Base-by-base conservation (phyloP, 1,284 basidiomycete genomes). In the Exobasidium cylindrosporum region DNA sequence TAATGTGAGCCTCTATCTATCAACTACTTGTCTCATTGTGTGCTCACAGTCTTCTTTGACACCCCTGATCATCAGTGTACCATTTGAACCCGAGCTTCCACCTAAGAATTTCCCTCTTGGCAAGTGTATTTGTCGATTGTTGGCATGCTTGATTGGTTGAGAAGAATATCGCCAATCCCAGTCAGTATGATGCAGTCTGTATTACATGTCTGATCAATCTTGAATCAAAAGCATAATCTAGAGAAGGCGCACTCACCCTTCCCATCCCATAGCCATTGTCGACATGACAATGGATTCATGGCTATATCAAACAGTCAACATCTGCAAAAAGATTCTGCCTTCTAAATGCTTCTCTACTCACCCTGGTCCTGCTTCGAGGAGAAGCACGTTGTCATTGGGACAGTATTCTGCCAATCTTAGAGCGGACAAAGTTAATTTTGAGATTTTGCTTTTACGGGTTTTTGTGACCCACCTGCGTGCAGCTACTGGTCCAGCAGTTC, bases 401-500 rank as follows among this genome's bases (percentile, higher is more conserved):
- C 23, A 50, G 21, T 50, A 50, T 21, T 50, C 47, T 7, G 47
- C 47, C 7, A 50, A 10, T 21, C 47, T 24, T n/a, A n/a, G n/a
- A n/a, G 47, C 47, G 21, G 24, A 10, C 47, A 50, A 10, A 40
- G 35, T 17, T n/a, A 40, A 17, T 40, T 10, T 40, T 40, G 10
- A 40, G 35, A 40, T 57, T 31, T 62, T 54, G 44, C 69, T 69
- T 57, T 70, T 40, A 40, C 10, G 17, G 17, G 35, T 7, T 17
- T 40, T 7, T 17, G 35, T 17, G 7, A 40, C 35, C 17, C 35
- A 67, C 29, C 80, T 72, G 62, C 80, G 74, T 26, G 80, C 80
- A 5, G 80, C 64, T 1, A 80, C 79, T 23, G 74, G 73, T 17
- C 79, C 80, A 2, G 79, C 78, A 4, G 80, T 81, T 28, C 80